phyloP scores from a whole-genome alignment of 2,329 filamentous ascomycete genomes.

The Aureobasidium uvarum region DNA sequence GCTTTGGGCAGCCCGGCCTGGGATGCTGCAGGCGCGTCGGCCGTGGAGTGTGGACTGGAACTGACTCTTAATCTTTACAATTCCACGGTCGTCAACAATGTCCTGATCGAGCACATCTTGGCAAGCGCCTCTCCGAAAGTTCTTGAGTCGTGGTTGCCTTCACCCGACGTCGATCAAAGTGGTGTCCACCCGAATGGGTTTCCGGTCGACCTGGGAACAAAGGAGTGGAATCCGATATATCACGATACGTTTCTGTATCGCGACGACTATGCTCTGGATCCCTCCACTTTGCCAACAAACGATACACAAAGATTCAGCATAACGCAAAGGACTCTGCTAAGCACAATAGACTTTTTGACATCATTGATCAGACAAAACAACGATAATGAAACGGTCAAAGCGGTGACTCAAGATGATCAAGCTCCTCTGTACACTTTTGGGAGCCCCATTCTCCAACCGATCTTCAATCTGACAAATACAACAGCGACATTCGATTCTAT shows the following conservation, averaged over 20 bases:
- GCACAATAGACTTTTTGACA: neutral
- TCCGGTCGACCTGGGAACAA: neutral
- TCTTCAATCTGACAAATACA: neutral
- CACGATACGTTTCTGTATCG: neutral
- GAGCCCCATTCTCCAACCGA: slow-evolving; percentile 4
- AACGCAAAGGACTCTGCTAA: neutral
- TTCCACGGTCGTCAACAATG: neutral
- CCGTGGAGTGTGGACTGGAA: slow-evolving; percentile 13
- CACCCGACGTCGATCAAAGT: neutral
- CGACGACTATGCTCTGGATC: neutral
- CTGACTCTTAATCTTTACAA: slow-evolving; percentile 11
- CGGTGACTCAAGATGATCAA: neutral
- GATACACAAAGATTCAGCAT: neutral
- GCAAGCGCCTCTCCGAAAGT: neutral
- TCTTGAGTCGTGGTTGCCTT: neutral
- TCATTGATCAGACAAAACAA: neutral
- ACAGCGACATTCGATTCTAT: slow-evolving; percentile 4
- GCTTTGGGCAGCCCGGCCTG: neutral
- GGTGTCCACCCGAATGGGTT: neutral
- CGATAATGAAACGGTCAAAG: neutral
- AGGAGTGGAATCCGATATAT: neutral
- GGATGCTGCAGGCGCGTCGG: neutral
- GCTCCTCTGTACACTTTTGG: neutral
- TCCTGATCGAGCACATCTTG: neutral
- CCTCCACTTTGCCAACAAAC: neutral